Percentiles rank a stretch among this genome's conserved stretches.
These are phyloP conservation scores for Glarea lozoyensis DNA, from an alignment of 495 filamentous ascomycete species.

Conservation along the genomic window DNA sequence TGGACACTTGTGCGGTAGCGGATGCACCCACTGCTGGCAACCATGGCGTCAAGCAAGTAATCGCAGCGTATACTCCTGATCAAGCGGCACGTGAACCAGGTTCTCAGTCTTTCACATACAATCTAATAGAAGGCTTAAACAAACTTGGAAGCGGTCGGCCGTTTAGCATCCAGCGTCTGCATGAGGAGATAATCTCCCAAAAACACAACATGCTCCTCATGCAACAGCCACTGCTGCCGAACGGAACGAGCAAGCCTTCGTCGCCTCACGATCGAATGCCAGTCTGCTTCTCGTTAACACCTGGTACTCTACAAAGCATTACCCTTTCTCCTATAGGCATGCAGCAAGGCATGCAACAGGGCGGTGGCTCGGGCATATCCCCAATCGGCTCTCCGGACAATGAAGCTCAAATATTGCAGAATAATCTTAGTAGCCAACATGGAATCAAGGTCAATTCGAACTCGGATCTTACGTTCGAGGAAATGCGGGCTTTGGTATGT, in stretches of 20 bases:
- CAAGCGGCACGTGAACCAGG: conserved; percentile 33
- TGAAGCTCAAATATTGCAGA: conserved; percentile 18
- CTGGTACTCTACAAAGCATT: conserved; percentile 36
- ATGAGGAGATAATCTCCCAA: conserved; percentile 37
- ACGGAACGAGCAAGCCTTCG: conserved; percentile 31
- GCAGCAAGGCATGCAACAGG: conserved; percentile 15
- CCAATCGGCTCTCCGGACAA: conserved; percentile 30
- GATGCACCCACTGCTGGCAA: conserved; percentile 33
- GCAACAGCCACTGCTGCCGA: conserved; percentile 30
- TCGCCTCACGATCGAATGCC: conserved; percentile 32
- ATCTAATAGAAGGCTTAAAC: conserved; percentile 35
- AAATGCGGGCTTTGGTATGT: conserved; percentile 43
- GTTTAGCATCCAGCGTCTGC: conserved; percentile 39
- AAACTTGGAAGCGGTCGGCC: conserved; percentile 36
- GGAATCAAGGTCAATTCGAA: conserved; percentile 24
- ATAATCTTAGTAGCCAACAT: conserved; percentile 5
- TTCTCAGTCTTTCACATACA: conserved; percentile 41
- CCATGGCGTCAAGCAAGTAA: conserved; percentile 44
- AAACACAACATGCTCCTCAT: conserved; percentile 18
- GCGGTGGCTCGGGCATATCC: conserved; percentile 26
- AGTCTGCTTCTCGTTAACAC: conserved; percentile 37
- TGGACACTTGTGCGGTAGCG: conserved; percentile 22
- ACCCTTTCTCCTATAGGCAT: conserved; percentile 33
- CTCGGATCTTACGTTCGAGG: conserved; percentile 41
- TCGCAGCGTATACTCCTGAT: conserved; percentile 42